Percentiles rank a stretch among this genome's conserved stretches.
Conservation (phyloP, 176 grass and related monocot species). For the Urochloa ruziziensis region DNA sequence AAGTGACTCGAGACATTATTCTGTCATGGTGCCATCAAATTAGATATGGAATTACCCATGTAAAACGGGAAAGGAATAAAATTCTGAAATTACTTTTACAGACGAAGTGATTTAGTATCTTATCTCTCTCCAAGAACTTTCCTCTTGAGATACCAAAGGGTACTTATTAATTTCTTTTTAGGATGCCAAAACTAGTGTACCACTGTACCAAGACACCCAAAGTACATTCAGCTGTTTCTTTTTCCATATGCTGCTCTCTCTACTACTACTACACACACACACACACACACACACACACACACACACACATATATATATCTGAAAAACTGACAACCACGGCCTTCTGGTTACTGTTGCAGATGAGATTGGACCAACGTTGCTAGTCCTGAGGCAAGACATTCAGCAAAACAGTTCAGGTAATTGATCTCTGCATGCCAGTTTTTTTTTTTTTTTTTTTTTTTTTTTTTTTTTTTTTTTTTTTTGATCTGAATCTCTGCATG, state of each 20-base stretch:
- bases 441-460: no score
- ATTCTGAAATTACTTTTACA: background rate
- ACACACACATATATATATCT: no score
- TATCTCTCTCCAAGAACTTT: background rate
- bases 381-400: conserved; percentile 79
- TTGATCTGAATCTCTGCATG: no score
- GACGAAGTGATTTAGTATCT: background rate
- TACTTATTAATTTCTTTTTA: background rate
- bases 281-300: no score
- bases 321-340: conserved; percentile 2
- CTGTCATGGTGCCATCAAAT: background rate
- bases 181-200: no score
- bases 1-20: background rate
- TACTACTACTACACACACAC: no score
- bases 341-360: conserved; percentile 39
- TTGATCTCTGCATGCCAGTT: conserved; percentile 2
- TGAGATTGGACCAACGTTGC: conserved; percentile 75
- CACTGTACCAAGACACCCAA: no score
- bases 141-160: background rate
- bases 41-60: background rate
- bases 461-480: no score
- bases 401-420: conserved; percentile 81
- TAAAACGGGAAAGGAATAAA: background rate
- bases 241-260: background rate
- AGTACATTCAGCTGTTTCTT: background rate